Percentiles rank a stretch among this genome's conserved stretches.
phyloP scores from a whole-genome alignment of 371 early-diverging fungal species.

The Apophysomyces trapeziformis region DNA sequence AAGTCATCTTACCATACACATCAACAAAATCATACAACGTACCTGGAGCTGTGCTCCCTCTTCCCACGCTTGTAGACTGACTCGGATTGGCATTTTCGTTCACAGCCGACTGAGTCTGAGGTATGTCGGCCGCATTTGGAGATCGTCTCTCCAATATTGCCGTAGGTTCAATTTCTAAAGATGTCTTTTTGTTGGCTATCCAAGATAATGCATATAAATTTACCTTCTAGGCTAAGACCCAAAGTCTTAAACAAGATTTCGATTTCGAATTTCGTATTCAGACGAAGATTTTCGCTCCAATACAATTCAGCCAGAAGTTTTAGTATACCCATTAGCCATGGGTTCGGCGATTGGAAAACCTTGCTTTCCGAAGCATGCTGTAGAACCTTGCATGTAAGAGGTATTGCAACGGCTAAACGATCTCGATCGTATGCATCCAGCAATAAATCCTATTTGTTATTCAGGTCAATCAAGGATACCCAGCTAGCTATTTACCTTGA shows the following conservation, averaged over 20 bases:
- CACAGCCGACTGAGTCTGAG: background rate
- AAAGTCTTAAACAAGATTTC: conserved; percentile 93
- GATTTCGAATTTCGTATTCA: conserved; percentile 95
- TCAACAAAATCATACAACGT: background rate
- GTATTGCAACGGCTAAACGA: conserved; percentile 91
- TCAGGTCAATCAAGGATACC: background rate
- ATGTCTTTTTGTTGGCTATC: background rate
- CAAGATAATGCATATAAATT: conserved; percentile 3
- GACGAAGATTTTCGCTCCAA: conserved; percentile 87
- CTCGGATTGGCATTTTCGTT: background rate
- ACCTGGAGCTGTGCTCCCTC: background rate
- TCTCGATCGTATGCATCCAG: conserved; percentile 86
- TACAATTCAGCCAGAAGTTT: conserved; percentile 91
- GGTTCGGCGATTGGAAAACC: conserved; percentile 94
- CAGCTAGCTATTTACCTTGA: conserved; percentile 66
- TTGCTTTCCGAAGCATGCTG: conserved; percentile 83
- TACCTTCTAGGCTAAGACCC: conserved; percentile 74
- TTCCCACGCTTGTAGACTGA: background rate
- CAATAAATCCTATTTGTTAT: conserved; percentile 68
- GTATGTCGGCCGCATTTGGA: conserved; percentile 45
- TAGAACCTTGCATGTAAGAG: conserved; percentile 96
- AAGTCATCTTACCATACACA: background rate
- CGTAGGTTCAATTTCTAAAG: conserved; percentile 76
- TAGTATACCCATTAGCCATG: conserved; percentile 96
- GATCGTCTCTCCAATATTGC: conserved; percentile 65